phyloP scores from a whole-genome alignment of 2,329 filamentous ascomycete species.

The Trichoderma simmonsii region DNA sequence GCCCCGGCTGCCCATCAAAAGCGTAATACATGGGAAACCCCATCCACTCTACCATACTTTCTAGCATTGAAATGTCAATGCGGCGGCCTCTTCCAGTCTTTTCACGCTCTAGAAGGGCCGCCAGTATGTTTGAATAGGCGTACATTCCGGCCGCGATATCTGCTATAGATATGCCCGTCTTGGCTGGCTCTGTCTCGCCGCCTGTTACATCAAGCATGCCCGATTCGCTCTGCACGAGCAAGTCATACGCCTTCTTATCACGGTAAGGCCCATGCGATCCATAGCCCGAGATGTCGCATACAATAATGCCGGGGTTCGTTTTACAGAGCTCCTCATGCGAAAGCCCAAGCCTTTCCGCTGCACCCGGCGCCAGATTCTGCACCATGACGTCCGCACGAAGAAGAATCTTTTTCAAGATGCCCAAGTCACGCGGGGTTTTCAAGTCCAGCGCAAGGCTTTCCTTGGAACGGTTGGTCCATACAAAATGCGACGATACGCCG shows the following conservation, averaged over 20 bases:
- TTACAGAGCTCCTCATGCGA: constrained; percentile 42
- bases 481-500: constrained; percentile 51
- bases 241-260: constrained; percentile 54
- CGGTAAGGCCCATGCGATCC: constrained; percentile 49
- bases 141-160: constrained; percentile 54
- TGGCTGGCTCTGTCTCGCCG: constrained; percentile 41
- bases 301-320: constrained; percentile 45
- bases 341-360: constrained; percentile 45
- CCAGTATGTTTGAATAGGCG: constrained; percentile 50
- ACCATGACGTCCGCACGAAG: constrained; percentile 49
- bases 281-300: constrained; percentile 54
- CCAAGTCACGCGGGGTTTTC: constrained; percentile 43
- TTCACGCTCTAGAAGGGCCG: constrained; percentile 45
- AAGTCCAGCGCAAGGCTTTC: constrained; percentile 51
- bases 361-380: constrained; percentile 52
- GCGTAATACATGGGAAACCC: constrained; percentile 54
- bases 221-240: constrained; percentile 54
- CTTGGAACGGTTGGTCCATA: constrained; percentile 55
- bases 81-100: constrained; percentile 48
- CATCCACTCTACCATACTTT: constrained; percentile 60
- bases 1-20: constrained; percentile 42
- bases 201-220: constrained; percentile 52
- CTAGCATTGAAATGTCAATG: constrained; percentile 57
- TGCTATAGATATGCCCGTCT: constrained; percentile 53
- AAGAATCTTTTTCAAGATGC: constrained; percentile 42